Evolutionary conservation across 441 rosid species (phyloP).

Genomic region (Pelargonium fulgidum): DNA sequence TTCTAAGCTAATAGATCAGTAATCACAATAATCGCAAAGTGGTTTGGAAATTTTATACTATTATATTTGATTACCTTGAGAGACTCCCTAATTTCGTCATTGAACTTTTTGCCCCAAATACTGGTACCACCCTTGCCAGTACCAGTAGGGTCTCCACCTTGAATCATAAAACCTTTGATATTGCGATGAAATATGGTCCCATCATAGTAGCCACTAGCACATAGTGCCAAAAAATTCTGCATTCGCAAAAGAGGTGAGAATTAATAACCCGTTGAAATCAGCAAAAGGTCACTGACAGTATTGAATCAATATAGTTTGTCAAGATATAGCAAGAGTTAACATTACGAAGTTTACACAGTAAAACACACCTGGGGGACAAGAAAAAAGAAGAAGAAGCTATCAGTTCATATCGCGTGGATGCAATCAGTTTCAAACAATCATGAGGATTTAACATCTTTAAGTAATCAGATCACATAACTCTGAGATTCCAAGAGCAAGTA

Average conservation of each 20-base stretch:
- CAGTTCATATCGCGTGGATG: not conserved
- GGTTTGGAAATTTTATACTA: not conserved
- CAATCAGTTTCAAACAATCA: not conserved
- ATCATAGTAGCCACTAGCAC: conserved; percentile 86
- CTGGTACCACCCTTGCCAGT: conserved; percentile 95
- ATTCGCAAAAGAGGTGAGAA: conserved; percentile 12
- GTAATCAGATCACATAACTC: not conserved
- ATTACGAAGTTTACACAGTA: not conserved
- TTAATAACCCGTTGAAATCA: not conserved
- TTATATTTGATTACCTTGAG: conserved; percentile 54
- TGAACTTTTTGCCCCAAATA: conserved; percentile 97
- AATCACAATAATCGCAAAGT: not conserved
- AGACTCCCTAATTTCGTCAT: conserved; percentile 91
- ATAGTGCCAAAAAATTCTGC: conserved; percentile 88
- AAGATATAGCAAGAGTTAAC: not conserved
- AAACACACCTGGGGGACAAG: not conserved
- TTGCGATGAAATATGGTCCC: conserved; percentile 87
- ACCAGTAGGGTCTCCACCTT: conserved; percentile 95
- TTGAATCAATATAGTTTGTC: not conserved
- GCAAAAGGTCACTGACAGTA: not conserved
- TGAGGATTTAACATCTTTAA: not conserved
- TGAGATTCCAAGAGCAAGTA: not conserved
- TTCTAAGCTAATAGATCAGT: too few species aligned
- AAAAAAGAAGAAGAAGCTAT: not conserved
- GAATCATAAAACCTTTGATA: conserved; percentile 95